Evolutionary conservation across 768 basidiomycete species (phyloP), one percentile per base, ranked within the genome.

Genomic region (Serendipita sp.): DNA sequence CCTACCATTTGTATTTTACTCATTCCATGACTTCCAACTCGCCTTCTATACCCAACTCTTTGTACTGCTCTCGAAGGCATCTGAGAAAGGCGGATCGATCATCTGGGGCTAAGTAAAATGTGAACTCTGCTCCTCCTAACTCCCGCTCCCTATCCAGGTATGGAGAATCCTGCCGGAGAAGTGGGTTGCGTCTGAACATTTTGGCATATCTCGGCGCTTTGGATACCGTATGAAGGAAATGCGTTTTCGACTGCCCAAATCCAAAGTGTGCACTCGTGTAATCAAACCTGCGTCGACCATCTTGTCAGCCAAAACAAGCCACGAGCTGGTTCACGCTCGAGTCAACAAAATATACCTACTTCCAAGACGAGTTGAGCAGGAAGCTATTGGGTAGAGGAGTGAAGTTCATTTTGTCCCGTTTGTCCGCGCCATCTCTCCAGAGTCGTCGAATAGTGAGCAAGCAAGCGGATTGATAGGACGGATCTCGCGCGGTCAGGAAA

Each of bases 81-180:
- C 11, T 22, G 17, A 58, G 31, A 33, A 58, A 58, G 17, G 17
- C 20, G 13, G 11, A 3, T n/a, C 30, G 20, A 24, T 58, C 22
- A 3, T 33, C 31, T 3, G 53, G 53, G 17, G 28, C 13, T 22
- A 58, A 24, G 30, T 58, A 58, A 31, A 58, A 58, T 24, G 53
- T 58, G 28, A 58, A 58, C 53, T 58, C 53, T 58, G 53, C 53
- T 28, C 53, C 31, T n/a, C 24, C 22, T 58, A n/a, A n/a, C n/a
- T 17, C 26, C n/a, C 26, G 20, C n/a, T 20, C 45, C n/a, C 14
- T 38, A 14, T 14, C 34, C 2, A 2, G 34, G 34, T 2, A n/a
- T n/a, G 5, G 34, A 38, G 34, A 2, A 5, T 48, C 45, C 20
- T 58, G 3, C n/a, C n/a, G n/a, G n/a, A n/a, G 22, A n/a, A 24